Percentiles rank a stretch among this genome's conserved stretches.
Conservation (phyloP, 73 alveolate genomes). For the Tetrahymena elliotti region DNA sequence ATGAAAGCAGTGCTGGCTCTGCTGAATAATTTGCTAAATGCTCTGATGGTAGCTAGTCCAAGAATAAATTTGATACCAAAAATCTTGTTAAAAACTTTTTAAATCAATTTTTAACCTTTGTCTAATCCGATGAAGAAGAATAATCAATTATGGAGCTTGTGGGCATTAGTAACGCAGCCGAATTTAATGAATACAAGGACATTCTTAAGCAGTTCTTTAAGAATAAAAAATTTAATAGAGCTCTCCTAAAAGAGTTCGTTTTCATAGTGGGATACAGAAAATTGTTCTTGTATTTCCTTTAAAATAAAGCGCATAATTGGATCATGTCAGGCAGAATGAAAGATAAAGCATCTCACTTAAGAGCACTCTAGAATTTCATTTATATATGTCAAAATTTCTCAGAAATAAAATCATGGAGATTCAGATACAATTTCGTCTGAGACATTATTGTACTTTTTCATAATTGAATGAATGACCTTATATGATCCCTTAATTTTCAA, state of each 20-base stretch:
- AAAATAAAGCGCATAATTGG: neutral
- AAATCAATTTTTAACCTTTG: neutral
- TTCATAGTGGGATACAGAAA: neutral
- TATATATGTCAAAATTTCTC: neutral
- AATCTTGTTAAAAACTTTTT: neutral
- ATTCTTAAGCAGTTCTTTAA: neutral
- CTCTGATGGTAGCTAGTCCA: neutral
- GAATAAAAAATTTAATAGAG: neutral
- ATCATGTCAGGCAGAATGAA: neutral
- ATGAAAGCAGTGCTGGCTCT: neutral
- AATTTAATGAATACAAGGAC: neutral
- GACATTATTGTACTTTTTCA: too few relatives aligned
- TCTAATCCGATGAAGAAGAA: neutral
- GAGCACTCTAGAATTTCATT: neutral
- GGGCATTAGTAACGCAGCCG: neutral
- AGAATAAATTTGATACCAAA: neutral
- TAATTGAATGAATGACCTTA: neutral
- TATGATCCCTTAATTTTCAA: neutral
- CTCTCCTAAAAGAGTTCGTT: conserved; percentile 1
- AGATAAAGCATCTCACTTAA: neutral
- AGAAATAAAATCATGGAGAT: neutral
- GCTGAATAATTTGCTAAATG: neutral
- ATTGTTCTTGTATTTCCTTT: neutral
- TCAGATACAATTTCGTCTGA: neutral
- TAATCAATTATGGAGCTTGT: neutral